Evolutionary conservation across 2,329 filamentous ascomycete genomes (phyloP).

Genomic region (Cadophora malorum): DNA sequence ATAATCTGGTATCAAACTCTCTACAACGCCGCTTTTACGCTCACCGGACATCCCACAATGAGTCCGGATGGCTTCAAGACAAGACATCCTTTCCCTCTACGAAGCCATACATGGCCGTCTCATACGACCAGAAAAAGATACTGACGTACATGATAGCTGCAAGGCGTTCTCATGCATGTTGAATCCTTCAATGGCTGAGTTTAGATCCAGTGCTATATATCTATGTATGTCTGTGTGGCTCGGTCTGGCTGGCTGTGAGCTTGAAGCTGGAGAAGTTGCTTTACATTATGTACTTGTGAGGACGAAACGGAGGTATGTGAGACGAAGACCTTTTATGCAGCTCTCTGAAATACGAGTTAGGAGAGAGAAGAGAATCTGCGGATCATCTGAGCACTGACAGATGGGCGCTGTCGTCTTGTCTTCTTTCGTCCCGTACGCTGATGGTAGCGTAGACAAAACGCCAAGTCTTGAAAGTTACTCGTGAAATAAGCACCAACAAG

Average conservation of each 20-base stretch:
- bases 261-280: neutral
- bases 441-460: too few species aligned
- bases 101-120: neutral
- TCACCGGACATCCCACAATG: conserved; percentile 5
- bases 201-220: neutral
- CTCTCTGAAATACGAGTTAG: too few species aligned
- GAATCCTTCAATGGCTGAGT: neutral
- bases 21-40: conserved; percentile 10
- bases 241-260: neutral
- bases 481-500: neutral
- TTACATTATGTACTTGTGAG: neutral
- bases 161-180: neutral
- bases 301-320: too few species aligned
- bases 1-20: neutral
- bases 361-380: neutral
- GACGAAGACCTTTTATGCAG: too few species aligned
- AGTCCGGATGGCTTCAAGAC: conserved; percentile 9
- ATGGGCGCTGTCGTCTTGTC: neutral
- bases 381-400: neutral
- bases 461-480: too few species aligned
- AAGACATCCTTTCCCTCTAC: neutral
- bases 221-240: neutral
- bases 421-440: too few species aligned
- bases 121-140: neutral
- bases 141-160: conserved; percentile 12